Base-by-base conservation (phyloP, 306 rosid species). In the Herpetospermum pedunculosum region DNA sequence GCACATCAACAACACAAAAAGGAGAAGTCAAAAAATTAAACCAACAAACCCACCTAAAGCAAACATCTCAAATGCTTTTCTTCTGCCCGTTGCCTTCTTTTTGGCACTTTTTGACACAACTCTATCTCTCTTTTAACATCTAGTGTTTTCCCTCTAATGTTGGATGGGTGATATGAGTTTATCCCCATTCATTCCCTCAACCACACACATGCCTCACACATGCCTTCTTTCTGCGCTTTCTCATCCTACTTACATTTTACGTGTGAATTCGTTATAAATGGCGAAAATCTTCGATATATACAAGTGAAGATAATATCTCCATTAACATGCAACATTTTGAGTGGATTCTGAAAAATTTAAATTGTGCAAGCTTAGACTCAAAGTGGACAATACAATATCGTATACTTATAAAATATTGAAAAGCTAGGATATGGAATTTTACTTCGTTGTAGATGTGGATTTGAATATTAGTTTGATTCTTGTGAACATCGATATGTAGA, bases 51-150 rank as follows among this genome's bases (percentile, higher is more conserved):
- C n/a, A n/a, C n/a, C n/a, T n/a, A n/a, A n/a, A n/a, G n/a, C n/a
- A n/a, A 54, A 32, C 38, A 41, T 14, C 32, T 41, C 52, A 41
- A 64, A 67, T 67, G 29, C 73, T 41, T 67, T 67, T 15, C 73
- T 67, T 67, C 53, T 67, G 73, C 53, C 37, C 37, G 73, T 43
- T 67, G 37, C 35, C 53, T 67, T 67, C 73, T 49, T 67, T 67
- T 41, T 67, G 53, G n/a, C 72, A 67, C 53, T 41, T 67, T 41
- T 37, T 65, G 43, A 2, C 50, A 19, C 18, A 35, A 18, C 26
- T 63, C 47, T 4, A 8, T 32, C 7, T 26, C 13, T 59, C 40
- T 16, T 63, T 63, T 63, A 19, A 63, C 70, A 21, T 65, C 2
- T 38, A 4, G 10, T 38, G 32, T 25, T 23, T 11, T 65, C 72